phyloP scores from a whole-genome alignment of 192 early-diverging fungal genomes.

The Coemansia sp. region DNA sequence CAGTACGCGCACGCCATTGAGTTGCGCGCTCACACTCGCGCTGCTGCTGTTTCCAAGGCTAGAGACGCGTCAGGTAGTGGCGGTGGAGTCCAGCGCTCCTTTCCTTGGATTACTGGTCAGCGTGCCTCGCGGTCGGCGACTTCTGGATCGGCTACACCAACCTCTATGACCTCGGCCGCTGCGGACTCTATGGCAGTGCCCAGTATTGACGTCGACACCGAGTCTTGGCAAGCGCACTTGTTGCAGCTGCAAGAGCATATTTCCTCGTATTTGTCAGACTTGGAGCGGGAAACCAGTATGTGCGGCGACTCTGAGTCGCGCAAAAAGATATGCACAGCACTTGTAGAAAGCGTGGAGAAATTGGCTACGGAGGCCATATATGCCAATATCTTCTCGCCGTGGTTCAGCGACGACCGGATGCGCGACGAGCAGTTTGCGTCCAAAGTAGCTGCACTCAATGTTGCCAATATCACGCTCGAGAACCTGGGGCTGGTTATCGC shows the following conservation, averaged over 20 bases:
- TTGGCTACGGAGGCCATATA: conserved; percentile 39
- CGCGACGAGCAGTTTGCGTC: conserved; percentile 68
- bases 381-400: conserved; percentile 37
- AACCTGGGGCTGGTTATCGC: conserved; percentile 60
- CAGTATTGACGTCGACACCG: conserved; percentile 14
- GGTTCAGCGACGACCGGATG: conserved; percentile 56
- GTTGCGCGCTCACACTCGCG: conserved; percentile 13
- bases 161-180: not conserved
- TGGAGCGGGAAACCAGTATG: conserved; percentile 47
- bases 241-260: conserved; percentile 24
- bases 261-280: conserved; percentile 10
- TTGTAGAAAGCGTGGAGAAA: conserved; percentile 51
- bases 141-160: not conserved
- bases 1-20: conserved; percentile 37
- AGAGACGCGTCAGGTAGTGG: not conserved
- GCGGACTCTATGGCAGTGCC: not conserved
- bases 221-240: conserved; percentile 39
- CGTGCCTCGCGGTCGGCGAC: not conserved
- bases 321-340: conserved; percentile 16
- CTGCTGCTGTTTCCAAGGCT: not conserved
- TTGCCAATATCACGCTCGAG: conserved; percentile 61
- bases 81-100: not conserved
- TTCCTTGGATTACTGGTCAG: conserved; percentile 41
- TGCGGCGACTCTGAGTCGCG: conserved; percentile 50
- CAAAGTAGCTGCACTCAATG: conserved; percentile 68